phyloP scores from a whole-genome alignment of 768 basidiomycete genomes.

The Auricularia auricula-judae region DNA sequence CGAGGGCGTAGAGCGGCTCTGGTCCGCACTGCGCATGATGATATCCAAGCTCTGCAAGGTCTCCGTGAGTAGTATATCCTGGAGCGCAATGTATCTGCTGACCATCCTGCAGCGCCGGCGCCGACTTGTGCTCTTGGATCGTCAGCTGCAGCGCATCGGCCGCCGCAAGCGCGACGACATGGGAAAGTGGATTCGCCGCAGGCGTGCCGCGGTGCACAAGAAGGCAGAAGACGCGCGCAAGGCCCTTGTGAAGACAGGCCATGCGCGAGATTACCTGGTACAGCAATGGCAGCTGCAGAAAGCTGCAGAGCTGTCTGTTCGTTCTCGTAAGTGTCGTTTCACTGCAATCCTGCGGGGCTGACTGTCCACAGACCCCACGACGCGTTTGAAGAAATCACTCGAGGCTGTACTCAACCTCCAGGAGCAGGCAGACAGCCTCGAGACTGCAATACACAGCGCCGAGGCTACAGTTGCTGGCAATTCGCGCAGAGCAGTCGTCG shows the following conservation, averaged over 20 bases:
- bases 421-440: conserved; percentile 15
- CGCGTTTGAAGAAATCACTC: conserved; percentile 21
- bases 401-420: conserved; percentile 22
- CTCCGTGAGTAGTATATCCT: too few species aligned
- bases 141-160: conserved; percentile 18
- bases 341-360: not conserved
- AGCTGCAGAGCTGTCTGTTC: conserved; percentile 19
- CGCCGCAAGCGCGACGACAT: conserved; percentile 18
- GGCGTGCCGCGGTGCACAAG: conserved; percentile 8
- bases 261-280: conserved; percentile 12
- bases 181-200: conserved; percentile 21
- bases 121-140: conserved; percentile 25
- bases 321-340: conserved; percentile 16
- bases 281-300: conserved; percentile 25
- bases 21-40: conserved; percentile 24
- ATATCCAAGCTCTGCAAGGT: too few species aligned
- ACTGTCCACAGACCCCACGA: conserved; percentile 4
- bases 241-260: conserved; percentile 11
- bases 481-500: not conserved
- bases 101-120: conserved; percentile 14
- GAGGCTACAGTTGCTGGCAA: conserved; percentile 6
- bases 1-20: conserved; percentile 24
- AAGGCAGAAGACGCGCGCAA: conserved; percentile 10
- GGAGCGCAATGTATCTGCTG: too few species aligned
- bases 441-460: conserved; percentile 13